A percentile compares a stretch with the other conserved stretches of the same genome.
Evolutionary conservation across 208 protist species (phyloP).

Genomic region (Baffinella frigidus): DNA sequence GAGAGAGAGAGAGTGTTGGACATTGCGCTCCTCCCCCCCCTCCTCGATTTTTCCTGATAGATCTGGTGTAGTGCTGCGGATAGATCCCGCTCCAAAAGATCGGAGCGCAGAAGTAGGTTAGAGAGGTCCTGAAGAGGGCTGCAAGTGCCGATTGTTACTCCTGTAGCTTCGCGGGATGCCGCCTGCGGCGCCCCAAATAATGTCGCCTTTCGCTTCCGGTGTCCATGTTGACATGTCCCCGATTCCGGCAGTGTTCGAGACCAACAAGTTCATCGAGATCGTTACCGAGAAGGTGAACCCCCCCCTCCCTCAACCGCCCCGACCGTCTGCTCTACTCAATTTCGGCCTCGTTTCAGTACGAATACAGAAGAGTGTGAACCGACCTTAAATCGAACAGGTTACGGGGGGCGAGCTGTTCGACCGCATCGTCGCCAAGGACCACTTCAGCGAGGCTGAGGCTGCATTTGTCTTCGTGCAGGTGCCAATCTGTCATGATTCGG

Average conservation of each 20-base stretch:
- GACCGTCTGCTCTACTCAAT: neutral
- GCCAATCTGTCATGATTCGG: no score
- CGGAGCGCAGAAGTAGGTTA: no score
- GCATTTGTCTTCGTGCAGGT: no score
- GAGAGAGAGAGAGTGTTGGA: no score
- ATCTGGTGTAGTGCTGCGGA: neutral
- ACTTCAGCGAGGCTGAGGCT: neutral
- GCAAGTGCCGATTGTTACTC: no score
- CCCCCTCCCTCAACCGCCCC: neutral
- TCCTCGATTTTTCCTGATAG: neutral
- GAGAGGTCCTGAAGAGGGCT: no score
- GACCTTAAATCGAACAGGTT: neutral
- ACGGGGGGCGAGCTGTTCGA: neutral
- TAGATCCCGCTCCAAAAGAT: neutral
- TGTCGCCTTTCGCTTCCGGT: no score
- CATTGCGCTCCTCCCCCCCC: no score
- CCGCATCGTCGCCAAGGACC: neutral
- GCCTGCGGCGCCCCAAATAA: neutral
- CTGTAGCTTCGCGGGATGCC: neutral
- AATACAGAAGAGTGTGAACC: neutral
- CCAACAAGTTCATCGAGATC: neutral
- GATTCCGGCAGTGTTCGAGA: neutral
- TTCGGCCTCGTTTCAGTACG: neutral
- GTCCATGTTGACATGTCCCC: no score
- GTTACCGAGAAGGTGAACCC: neutral